phyloP scores from a whole-genome alignment of 306 rosid species.

The Glycine latifolia region DNA sequence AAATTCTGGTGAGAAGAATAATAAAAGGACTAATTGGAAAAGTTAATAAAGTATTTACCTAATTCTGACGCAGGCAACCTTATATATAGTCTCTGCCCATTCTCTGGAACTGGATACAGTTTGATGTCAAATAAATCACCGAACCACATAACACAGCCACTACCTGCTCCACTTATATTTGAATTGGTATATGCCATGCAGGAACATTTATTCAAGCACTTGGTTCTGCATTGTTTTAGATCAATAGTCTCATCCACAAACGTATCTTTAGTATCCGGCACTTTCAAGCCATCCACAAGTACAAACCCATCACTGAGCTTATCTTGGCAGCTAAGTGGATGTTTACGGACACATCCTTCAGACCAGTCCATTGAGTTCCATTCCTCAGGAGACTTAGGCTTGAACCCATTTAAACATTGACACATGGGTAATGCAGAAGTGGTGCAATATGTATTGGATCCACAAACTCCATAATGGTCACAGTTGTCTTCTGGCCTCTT shows the following conservation, averaged over 20 bases:
- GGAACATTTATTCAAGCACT: constrained; percentile 62
- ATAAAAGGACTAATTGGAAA: neutral
- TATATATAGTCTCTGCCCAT: constrained; percentile 13
- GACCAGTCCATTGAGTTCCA: neutral
- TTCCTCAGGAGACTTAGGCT: neutral
- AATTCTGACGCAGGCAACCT: neutral
- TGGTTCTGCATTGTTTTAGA: constrained; percentile 54
- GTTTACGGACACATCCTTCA: constrained; percentile 46
- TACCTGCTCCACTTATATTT: constrained; percentile 25
- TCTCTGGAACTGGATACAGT: neutral
- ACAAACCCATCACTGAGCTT: constrained; percentile 42
- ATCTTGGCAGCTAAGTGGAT: constrained; percentile 34
- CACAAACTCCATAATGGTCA: neutral
- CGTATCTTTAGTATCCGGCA: constrained; percentile 58
- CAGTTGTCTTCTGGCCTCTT: neutral
- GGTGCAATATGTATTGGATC: neutral
- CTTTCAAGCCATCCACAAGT: constrained; percentile 38
- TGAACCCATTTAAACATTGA: constrained; percentile 31
- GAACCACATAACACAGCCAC: constrained; percentile 41
- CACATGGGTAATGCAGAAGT: neutral
- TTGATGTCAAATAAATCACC: constrained; percentile 31
- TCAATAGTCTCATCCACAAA: constrained; percentile 50
- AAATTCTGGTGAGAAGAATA: neutral
- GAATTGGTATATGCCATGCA: constrained; percentile 50
- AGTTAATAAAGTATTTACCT: neutral